Percentiles rank a stretch among this genome's conserved stretches.
Evolutionary conservation across 257 asterid genomes (phyloP).

Genomic region (Salvia rosmarinus): DNA sequence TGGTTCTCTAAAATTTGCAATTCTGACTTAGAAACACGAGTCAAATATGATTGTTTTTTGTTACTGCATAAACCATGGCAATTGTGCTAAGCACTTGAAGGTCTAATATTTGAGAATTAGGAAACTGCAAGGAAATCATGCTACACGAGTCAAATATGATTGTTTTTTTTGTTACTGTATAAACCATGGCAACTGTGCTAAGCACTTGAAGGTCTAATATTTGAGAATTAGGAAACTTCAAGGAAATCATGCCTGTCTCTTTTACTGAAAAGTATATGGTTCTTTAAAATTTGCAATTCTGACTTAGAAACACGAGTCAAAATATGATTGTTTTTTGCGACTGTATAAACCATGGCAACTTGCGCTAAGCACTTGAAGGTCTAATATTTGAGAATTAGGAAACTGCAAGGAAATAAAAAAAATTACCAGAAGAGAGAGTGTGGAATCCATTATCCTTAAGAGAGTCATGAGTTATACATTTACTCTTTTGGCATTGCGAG

Average conservation of each 20-base stretch:
- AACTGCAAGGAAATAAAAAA: constrained; percentile 19
- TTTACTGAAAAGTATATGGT: no score
- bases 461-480: constrained; percentile 44
- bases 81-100: no score
- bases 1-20: not conserved
- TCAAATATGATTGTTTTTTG: no score
- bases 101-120: no score
- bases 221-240: no score
- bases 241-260: no score
- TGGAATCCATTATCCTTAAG: constrained; percentile 55
- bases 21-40: not conserved
- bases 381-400: not conserved
- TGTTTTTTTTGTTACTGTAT: no score
- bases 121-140: no score
- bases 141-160: no score
- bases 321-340: not conserved
- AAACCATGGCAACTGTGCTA: no score
- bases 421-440: constrained; percentile 68
- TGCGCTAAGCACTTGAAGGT: not conserved
- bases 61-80: no score
- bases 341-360: not conserved
- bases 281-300: not conserved
- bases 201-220: no score
- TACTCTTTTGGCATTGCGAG: constrained; percentile 49
- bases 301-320: not conserved